These are phyloP conservation scores for Physcia stellaris DNA, from an alignment of 495 filamentous ascomycete genomes.

Conservation along the genomic window DNA sequence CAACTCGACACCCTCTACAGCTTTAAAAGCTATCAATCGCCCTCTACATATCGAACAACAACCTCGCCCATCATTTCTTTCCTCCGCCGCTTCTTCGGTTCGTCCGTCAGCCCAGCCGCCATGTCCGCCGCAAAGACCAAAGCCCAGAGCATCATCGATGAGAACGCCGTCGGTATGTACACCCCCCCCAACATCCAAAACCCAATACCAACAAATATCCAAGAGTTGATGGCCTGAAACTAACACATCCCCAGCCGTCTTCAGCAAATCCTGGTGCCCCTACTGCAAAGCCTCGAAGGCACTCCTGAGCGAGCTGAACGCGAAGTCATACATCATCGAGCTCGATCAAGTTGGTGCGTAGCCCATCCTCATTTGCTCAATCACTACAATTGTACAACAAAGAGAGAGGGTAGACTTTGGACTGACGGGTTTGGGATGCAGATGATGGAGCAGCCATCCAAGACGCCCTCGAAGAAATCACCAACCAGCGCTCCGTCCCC, in stretches of 20 bases:
- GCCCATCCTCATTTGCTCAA: not conserved
- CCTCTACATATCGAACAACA: not conserved
- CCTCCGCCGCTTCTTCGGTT: conserved; percentile 63
- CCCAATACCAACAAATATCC: too few species aligned
- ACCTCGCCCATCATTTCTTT: conserved; percentile 52
- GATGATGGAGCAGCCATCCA: conserved; percentile 77
- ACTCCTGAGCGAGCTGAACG: conserved; percentile 51
- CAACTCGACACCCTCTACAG: not conserved
- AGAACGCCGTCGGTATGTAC: conserved; percentile 74
- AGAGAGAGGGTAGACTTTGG: too few species aligned
- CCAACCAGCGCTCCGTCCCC: conserved; percentile 73
- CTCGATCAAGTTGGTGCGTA: conserved; percentile 68
- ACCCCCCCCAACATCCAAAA: too few species aligned
- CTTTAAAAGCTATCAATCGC: not conserved
- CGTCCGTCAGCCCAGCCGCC: conserved; percentile 41
- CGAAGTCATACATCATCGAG: conserved; percentile 65
- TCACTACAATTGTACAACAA: too few species aligned
- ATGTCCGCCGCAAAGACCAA: conserved; percentile 82
- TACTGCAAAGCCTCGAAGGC: conserved; percentile 75
- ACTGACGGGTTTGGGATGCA: too few species aligned
- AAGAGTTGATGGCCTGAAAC: not conserved
- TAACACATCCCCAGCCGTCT: conserved; percentile 49
- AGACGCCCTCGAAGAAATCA: conserved; percentile 65
- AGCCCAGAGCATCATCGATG: conserved; percentile 75
- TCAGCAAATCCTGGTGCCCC: conserved; percentile 95